Conservation (phyloP, 306 rosid genomes). For the Gillenia trifoliata region DNA sequence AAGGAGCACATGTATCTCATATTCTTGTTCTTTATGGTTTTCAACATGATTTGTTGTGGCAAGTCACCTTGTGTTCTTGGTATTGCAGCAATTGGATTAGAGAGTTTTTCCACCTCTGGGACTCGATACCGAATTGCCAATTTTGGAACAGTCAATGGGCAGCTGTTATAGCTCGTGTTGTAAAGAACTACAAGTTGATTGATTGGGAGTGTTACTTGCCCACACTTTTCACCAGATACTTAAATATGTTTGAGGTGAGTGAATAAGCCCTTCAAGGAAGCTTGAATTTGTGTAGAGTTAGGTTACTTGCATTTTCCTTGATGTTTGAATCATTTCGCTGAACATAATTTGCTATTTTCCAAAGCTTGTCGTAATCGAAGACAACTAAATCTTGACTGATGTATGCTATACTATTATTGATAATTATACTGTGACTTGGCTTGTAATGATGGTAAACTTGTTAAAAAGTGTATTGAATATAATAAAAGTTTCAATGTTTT, state of each 20-base stretch:
- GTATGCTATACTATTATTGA: not conserved
- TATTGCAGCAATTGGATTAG: slow-evolving; percentile 65
- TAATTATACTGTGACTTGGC: slow-evolving; percentile 15
- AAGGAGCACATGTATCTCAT: slow-evolving; percentile 38
- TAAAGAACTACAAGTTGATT: slow-evolving; percentile 62
- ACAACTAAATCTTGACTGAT: slow-evolving; percentile 10
- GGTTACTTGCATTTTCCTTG: not conserved
- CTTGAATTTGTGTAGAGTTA: slow-evolving; percentile 15
- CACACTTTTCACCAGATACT: slow-evolving; percentile 79
- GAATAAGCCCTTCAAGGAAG: slow-evolving; percentile 17
- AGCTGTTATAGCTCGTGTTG: slow-evolving; percentile 83
- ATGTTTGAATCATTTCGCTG: not conserved
- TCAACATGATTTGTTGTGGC: slow-evolving; percentile 11
- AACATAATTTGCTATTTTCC: not conserved
- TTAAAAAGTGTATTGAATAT: not conserved
- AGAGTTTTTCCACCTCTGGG: slow-evolving; percentile 74
- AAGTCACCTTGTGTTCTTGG: slow-evolving; percentile 29
- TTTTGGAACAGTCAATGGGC: slow-evolving; percentile 99
- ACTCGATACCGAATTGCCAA: slow-evolving; percentile 93
- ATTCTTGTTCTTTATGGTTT: slow-evolving; percentile 23
- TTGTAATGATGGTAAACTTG: not conserved
- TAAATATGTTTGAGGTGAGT: slow-evolving; percentile 98
- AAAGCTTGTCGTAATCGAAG: slow-evolving; percentile 1
- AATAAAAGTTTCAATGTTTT: slow-evolving; percentile 16
- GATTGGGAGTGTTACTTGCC: slow-evolving; percentile 88